Evolutionary conservation across 2,329 filamentous ascomycete genomes (phyloP).

Genomic region (Ophiostoma pallidulum): DNA sequence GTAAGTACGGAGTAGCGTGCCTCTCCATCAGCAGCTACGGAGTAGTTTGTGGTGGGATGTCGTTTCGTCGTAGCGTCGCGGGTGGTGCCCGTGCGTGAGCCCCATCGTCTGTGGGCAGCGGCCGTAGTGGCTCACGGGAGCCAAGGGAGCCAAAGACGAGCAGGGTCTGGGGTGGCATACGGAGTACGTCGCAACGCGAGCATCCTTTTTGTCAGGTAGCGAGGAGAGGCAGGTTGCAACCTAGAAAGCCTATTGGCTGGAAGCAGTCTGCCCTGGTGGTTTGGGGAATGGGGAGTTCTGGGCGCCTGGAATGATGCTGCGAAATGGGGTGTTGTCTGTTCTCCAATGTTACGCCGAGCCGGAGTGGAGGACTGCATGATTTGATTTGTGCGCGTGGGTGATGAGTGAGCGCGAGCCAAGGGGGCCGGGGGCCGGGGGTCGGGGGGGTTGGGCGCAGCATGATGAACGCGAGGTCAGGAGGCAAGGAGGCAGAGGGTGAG

Average conservation of each 20-base stretch:
- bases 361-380: too few species aligned
- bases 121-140: slow-evolving; percentile 5
- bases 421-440: too few species aligned
- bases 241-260: slow-evolving; percentile 5
- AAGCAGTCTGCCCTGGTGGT: neutral
- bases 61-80: slow-evolving; percentile 2
- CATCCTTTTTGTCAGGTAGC: neutral
- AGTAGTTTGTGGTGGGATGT: too few species aligned
- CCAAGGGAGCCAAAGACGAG: slow-evolving; percentile 4
- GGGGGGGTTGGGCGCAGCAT: too few species aligned
- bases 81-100: neutral
- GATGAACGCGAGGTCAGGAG: too few species aligned
- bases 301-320: neutral
- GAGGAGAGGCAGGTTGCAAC: neutral
- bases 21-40: neutral
- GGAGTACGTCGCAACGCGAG: neutral
- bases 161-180: neutral
- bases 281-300: neutral
- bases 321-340: too few species aligned
- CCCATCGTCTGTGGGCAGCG: slow-evolving; percentile 1
- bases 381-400: too few species aligned
- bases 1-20: neutral
- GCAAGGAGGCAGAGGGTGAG: too few species aligned
- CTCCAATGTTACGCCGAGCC: too few species aligned
- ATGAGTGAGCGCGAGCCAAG: neutral